Conservation (phyloP, 306 rosid species). For the Quercus robur region DNA sequence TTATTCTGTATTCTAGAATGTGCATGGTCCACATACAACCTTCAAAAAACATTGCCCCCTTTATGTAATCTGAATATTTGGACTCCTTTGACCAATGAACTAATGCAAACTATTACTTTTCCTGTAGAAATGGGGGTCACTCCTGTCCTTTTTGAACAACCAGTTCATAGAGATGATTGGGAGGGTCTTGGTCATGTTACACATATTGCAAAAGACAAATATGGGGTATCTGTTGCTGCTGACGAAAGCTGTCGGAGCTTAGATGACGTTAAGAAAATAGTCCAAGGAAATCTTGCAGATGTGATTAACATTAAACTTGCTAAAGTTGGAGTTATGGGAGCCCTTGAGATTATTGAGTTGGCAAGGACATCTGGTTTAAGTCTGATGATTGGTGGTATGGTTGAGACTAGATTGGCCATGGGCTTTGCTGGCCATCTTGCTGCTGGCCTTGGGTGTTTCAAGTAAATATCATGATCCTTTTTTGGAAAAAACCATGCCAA, state of each 20-base stretch:
- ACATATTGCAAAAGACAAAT: slow-evolving; percentile 55
- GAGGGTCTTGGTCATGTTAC: slow-evolving; percentile 86
- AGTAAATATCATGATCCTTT: slow-evolving; percentile 33
- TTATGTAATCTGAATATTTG: background rate
- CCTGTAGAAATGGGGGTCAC: slow-evolving; percentile 73
- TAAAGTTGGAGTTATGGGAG: slow-evolving; percentile 81
- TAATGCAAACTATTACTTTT: slow-evolving; percentile 17
- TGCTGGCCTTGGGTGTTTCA: slow-evolving; percentile 84
- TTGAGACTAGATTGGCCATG: slow-evolving; percentile 91
- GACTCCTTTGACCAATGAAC: slow-evolving; percentile 6
- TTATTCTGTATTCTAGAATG: background rate
- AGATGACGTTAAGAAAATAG: slow-evolving; percentile 67
- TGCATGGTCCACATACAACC: background rate
- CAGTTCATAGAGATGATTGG: slow-evolving; percentile 97
- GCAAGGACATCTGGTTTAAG: slow-evolving; percentile 57
- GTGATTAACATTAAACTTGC: slow-evolving; percentile 91
- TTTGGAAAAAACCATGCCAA: background rate
- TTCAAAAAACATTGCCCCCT: too few species aligned
- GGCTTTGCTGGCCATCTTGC: slow-evolving; percentile 92
- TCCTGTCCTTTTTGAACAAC: slow-evolving; percentile 88
- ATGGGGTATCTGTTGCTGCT: slow-evolving; percentile 86
- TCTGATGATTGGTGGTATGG: slow-evolving; percentile 94
- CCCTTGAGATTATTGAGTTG: slow-evolving; percentile 67
- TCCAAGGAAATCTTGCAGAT: slow-evolving; percentile 59
- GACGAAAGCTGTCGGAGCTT: slow-evolving; percentile 88